phyloP scores from a whole-genome alignment of 164 flowering plant species.

The Umbellularia californica region DNA sequence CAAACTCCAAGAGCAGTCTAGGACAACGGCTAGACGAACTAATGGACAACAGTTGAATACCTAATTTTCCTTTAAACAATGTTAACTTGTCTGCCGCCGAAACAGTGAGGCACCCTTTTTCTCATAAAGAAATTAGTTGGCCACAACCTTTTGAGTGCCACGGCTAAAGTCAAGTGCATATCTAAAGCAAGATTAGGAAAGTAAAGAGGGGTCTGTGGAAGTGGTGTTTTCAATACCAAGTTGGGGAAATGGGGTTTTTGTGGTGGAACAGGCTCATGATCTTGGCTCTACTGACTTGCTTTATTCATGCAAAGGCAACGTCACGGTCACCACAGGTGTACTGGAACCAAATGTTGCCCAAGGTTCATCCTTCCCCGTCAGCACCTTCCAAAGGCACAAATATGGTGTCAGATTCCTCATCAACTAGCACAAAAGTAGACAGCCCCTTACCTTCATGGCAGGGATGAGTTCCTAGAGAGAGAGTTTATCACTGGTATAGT shows the following conservation, averaged over 20 bases:
- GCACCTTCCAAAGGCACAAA: slow-evolving; percentile 9
- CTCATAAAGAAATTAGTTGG: not conserved
- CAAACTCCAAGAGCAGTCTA: not conserved
- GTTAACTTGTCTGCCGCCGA: not conserved
- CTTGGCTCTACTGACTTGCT: not conserved
- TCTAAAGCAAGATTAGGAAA: not conserved
- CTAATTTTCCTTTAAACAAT: not conserved
- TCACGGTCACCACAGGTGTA: not conserved
- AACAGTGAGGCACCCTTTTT: slow-evolving; percentile 2
- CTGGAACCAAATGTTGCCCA: slow-evolving; percentile 5
- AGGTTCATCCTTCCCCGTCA: not conserved
- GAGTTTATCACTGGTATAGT: not conserved
- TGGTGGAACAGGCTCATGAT: not conserved
- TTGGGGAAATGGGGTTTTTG: not conserved
- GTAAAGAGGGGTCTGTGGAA: not conserved
- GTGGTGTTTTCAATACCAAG: not conserved
- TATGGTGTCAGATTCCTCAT: not conserved
- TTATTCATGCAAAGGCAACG: slow-evolving; percentile 2
- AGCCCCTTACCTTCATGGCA: not conserved
- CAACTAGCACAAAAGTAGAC: not conserved
- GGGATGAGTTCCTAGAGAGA: not conserved
- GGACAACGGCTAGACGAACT: not conserved
- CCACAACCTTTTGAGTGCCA: not conserved
- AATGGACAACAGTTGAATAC: not conserved
- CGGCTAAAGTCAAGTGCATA: not conserved